Conservation (phyloP, 2,329 filamentous ascomycete genomes). For the Pseudocercospora vitis region DNA sequence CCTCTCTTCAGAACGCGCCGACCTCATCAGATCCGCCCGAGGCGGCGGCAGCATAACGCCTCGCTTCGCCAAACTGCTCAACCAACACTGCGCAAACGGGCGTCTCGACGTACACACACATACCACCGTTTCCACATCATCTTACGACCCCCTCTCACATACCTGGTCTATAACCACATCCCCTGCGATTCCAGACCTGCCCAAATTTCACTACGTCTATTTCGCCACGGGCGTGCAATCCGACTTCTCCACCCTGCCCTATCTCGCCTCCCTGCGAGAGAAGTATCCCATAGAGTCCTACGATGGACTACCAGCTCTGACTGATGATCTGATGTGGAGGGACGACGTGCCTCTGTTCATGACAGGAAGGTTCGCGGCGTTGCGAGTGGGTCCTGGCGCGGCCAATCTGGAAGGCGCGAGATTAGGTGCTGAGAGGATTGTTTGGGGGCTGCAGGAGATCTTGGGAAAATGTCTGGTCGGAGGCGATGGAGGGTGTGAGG, state of each 20-base stretch:
- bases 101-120: constrained; percentile 58
- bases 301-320: constrained; percentile 71
- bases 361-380: constrained; percentile 64
- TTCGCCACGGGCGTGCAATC: constrained; percentile 72
- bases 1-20: constrained; percentile 55
- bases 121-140: constrained; percentile 56
- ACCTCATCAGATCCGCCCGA: constrained; percentile 65
- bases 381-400: constrained; percentile 70
- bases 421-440: constrained; percentile 69
- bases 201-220: constrained; percentile 64
- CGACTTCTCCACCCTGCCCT: constrained; percentile 61
- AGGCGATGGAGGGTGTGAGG: constrained; percentile 1
- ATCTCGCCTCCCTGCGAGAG: constrained; percentile 59
- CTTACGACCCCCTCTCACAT: constrained; percentile 51
- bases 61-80: constrained; percentile 65
- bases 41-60: constrained; percentile 77
- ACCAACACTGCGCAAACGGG: constrained; percentile 56
- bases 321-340: constrained; percentile 73
- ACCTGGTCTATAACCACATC: constrained; percentile 56
- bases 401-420: constrained; percentile 73
- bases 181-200: constrained; percentile 48
- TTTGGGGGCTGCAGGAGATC: constrained; percentile 65
- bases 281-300: constrained; percentile 62
- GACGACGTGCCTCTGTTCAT: constrained; percentile 72
- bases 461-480: constrained; percentile 5